Conservation (phyloP, 2,329 filamentous ascomycete genomes). For the Trichoderma pleuroti region DNA sequence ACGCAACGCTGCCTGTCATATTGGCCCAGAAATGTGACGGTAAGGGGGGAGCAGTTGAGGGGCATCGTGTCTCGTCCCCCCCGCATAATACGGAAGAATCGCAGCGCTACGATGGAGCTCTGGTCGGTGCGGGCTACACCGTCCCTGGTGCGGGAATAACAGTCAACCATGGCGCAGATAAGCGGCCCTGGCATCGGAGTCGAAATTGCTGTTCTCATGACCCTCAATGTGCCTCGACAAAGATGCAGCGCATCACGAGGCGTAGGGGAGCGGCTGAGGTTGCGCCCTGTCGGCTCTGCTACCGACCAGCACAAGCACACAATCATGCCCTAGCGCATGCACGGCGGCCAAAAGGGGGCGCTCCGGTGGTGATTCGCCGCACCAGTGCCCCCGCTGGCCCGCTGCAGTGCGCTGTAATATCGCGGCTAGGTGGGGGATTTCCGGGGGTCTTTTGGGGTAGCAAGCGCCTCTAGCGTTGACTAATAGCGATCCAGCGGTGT, state of each 20-base stretch:
- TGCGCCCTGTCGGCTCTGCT: slow-evolving; percentile 13
- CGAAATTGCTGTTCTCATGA: slow-evolving; percentile 5
- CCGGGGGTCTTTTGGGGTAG: slow-evolving; percentile 4
- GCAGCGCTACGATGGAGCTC: not conserved
- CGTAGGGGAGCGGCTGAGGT: not conserved
- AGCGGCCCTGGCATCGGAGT: not conserved
- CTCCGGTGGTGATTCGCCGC: not conserved
- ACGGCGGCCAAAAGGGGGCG: not conserved
- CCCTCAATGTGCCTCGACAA: not conserved
- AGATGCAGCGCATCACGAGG: slow-evolving; percentile 9
- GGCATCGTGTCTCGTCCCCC: not conserved
- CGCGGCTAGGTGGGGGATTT: slow-evolving; percentile 7
- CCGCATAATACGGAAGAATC: not conserved
- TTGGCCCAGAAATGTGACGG: not conserved
- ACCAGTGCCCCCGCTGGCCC: not conserved
- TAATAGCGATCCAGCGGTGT: slow-evolving; percentile 12
- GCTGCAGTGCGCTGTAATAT: not conserved
- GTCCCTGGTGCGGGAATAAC: slow-evolving; percentile 1
- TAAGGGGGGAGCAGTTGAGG: not conserved
- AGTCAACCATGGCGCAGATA: not conserved
- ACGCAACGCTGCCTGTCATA: not conserved
- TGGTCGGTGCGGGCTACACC: not conserved
- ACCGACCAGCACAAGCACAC: not conserved
- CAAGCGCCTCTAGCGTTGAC: not conserved
- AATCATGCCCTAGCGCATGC: not conserved